Evolutionary conservation across 2,329 filamentous ascomycete genomes (phyloP).

Genomic region (Paecilomyces niveus): DNA sequence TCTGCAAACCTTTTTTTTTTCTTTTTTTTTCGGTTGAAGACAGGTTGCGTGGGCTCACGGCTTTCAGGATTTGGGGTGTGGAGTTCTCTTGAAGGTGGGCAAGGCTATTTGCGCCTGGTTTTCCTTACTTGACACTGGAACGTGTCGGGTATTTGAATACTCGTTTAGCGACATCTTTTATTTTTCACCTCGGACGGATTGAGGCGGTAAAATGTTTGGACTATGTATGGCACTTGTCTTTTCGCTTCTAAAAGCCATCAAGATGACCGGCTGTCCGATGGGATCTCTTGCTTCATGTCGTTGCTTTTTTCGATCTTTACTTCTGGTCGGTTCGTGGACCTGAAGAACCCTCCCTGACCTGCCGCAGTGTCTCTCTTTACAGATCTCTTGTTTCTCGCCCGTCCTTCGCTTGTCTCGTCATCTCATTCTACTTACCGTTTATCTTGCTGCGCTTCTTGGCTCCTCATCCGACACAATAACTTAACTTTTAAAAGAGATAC

Average conservation of each 20-base stretch:
- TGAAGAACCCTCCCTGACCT: too few relatives aligned
- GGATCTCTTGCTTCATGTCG: background rate
- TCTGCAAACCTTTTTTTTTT: slow-evolving; percentile 1
- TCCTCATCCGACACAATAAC: background rate
- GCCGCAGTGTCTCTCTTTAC: too few relatives aligned
- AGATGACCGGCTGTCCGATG: background rate
- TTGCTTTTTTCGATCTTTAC: background rate
- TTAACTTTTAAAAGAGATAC: background rate
- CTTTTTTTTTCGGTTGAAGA: slow-evolving; percentile 1
- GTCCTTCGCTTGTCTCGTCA: background rate
- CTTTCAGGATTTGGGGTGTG: background rate
- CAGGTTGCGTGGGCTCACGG: background rate
- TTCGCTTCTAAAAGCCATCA: background rate
- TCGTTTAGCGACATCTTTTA: background rate
- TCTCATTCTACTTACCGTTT: background rate
- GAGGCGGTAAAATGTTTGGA: background rate
- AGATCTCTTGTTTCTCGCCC: background rate
- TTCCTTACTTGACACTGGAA: background rate
- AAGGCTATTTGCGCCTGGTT: background rate
- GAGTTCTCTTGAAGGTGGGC: background rate
- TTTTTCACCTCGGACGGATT: background rate
- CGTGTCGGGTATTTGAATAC: background rate
- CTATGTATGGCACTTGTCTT: background rate
- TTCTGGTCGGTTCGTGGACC: background rate
- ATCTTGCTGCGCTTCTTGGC: background rate